phyloP scores from a whole-genome alignment of 495 filamentous ascomycete species.

The Talaromyces adpressus region DNA sequence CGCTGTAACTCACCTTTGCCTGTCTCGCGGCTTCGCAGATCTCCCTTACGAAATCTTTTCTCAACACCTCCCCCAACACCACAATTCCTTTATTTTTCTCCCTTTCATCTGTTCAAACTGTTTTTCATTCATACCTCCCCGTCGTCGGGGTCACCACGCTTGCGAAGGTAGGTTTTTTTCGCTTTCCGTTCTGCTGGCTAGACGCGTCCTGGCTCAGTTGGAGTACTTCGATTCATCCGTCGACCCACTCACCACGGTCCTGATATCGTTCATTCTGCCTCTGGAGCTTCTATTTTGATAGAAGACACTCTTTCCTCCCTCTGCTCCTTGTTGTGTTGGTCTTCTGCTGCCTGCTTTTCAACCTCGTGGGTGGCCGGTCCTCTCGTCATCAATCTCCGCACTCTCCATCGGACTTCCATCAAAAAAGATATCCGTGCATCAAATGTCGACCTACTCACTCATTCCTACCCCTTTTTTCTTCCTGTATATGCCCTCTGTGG shows the following conservation, averaged over 20 bases:
- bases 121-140: constrained; percentile 18
- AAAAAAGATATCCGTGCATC: constrained; percentile 34
- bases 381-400: constrained; percentile 22
- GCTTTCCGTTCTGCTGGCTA: constrained; percentile 15
- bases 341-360: constrained; percentile 10
- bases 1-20: constrained; percentile 17
- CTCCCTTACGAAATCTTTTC: constrained; percentile 3
- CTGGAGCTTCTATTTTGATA: constrained; percentile 13
- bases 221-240: constrained; percentile 38
- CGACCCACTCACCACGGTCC: constrained; percentile 31
- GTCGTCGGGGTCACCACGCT: constrained; percentile 44
- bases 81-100: constrained; percentile 18
- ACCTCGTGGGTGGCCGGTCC: constrained; percentile 11
- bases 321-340: constrained; percentile 15
- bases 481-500: constrained; percentile 19
- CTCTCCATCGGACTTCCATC: constrained; percentile 38
- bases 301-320: constrained; percentile 13
- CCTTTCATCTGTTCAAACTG: constrained; percentile 23
- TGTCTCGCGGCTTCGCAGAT: constrained; percentile 10
- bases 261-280: constrained; percentile 1
- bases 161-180: constrained; percentile 43
- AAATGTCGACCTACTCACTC: constrained; percentile 25
- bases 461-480: constrained; percentile 19
- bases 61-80: constrained; percentile 14
- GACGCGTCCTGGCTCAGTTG: constrained; percentile 29